Base-by-base conservation (phyloP, 148 eudicot species). In the Rhododendron williamsianum region DNA sequence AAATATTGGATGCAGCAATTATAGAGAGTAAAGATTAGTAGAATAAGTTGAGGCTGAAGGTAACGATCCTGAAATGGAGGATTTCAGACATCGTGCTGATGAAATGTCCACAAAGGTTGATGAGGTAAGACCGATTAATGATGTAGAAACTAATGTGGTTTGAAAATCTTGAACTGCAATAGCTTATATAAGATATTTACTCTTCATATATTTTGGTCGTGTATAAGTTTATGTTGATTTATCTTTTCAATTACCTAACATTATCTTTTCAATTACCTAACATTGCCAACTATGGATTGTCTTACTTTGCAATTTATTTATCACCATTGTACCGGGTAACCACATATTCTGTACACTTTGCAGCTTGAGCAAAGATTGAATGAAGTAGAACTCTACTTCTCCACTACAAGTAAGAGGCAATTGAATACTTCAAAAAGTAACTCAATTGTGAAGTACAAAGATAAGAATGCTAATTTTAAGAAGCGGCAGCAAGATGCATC, bases 351-450 rank as follows among this genome's bases (percentile, higher is more conserved):
- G 1, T n/a, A 52, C 52, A 27, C 45, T 80, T 52, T 87, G 83
- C 92, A 95, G 98, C 92, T 95, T 46, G 98, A 96, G 91, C 87
- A 94, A 78, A 90, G 41, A 83, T 88, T 96, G 83, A 86, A 82
- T 35, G 98, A 94, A 84, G 88, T 96, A 77, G 96, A 96, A 54
- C 92, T 93, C 84, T 96, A 92, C 89, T 82, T 48, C 12, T 48
- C 86, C 19, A 86, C 63, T 84, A 80, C 80, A 76, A 90, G 80
- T 84, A 92, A 90, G 86, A 93, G 83, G 86, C 90, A 87, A 82
- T 60, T 87, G 27, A 90, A 84, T 85, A 88, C 87, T 67, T 90
- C 93, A 46, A 95, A 84, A 90, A 91, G 92, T 71, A 88, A 90
- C 85, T 92, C 97, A 15, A 63, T 76, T 49, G 48, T 84, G 71